Percentiles rank a stretch among this genome's conserved stretches.
Evolutionary conservation across 352 stramenopile genomes (phyloP).

Genomic region (Pythium brassicae): DNA sequence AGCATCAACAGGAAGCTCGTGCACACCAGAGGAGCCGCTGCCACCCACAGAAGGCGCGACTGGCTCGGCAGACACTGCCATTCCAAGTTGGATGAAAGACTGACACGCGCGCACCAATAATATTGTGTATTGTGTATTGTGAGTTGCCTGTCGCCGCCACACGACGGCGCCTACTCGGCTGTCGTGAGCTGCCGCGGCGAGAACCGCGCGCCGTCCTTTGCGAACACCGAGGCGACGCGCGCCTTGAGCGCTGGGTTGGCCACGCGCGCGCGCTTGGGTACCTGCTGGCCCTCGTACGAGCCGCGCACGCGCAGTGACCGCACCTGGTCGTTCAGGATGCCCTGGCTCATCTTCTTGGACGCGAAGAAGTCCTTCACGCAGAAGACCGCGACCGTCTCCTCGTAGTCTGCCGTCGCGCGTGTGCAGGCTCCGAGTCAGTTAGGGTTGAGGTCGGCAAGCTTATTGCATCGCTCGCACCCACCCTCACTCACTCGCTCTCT

Average conservation of each 20-base stretch:
- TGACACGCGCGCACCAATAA: conserved; percentile 7
- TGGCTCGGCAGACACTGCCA: conserved; percentile 14
- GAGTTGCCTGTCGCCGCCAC: background rate
- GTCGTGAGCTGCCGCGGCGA: conserved; percentile 21
- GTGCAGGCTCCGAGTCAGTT: background rate
- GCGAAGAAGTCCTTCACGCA: conserved; percentile 69
- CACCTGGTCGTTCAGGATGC: conserved; percentile 72
- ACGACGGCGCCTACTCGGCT: background rate
- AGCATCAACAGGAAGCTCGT: background rate
- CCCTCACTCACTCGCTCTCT: background rate
- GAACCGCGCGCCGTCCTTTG: conserved; percentile 12
- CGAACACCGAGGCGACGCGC: conserved; percentile 34
- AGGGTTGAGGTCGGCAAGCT: background rate
- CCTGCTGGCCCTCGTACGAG: conserved; percentile 22
- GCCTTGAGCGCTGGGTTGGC: conserved; percentile 29
- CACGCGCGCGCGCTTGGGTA: conserved; percentile 24
- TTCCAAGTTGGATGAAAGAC: conserved; percentile 42
- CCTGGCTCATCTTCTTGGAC: conserved; percentile 65
- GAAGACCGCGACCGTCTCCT: conserved; percentile 77
- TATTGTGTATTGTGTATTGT: conserved; percentile 6
- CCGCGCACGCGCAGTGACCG: conserved; percentile 53
- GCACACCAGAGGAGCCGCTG: background rate
- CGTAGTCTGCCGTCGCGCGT: conserved; percentile 40
- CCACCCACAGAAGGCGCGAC: conserved; percentile 1
- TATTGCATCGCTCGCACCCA: background rate